Evolutionary conservation across 148 eudicot genomes (phyloP), one percentile per base, ranked within the genome.

Genomic region (Arctostaphylos glauca): DNA sequence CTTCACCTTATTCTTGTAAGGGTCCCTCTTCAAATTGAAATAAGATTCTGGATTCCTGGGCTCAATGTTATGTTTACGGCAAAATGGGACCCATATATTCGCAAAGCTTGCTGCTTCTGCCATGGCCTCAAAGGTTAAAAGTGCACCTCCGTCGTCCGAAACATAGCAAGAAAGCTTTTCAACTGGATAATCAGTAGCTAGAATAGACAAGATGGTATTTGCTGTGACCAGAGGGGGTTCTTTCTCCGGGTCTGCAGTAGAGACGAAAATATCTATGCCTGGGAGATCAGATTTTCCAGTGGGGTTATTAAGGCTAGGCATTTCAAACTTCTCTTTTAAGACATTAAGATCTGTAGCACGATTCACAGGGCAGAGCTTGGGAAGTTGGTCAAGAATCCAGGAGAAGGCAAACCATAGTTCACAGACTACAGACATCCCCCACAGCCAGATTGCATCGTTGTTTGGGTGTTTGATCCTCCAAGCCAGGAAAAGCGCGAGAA

Each of bases 81-180:
- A 95, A 82, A 95, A 93, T 31, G 97, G 98, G 23, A 95, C 96
- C 98, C 98, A 95, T 14, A 78, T 75, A 84, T 92, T 88, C 18
- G 98, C 96, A 73, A 95, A 95, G 83, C 98, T 93, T 68, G 98
- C 97, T 53, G 98, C 98, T 86, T 95, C 98, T 49, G 98, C 98
- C 97, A 95, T 95, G 84, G 98, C 98, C 84, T 95, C 98, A 87
- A 95, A 95, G 44, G 96, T 95, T 80, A 95, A 89, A 86, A 95
- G 97, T 23, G 98, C 94, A 62, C 97, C 98, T 81, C 98, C 98
- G 77, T 95, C 98, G 77, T 95, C 98, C 75, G 98, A 95, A 77
- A 95, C 96, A 88, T 93, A 93, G 87, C 98, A 95, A 72, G 98
- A 84, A 49, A 95, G 95, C 88, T 95, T 95, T 83, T 95, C 98